phyloP scores from a whole-genome alignment of 257 asterid species.

The Dorcoceras hygrometricum region DNA sequence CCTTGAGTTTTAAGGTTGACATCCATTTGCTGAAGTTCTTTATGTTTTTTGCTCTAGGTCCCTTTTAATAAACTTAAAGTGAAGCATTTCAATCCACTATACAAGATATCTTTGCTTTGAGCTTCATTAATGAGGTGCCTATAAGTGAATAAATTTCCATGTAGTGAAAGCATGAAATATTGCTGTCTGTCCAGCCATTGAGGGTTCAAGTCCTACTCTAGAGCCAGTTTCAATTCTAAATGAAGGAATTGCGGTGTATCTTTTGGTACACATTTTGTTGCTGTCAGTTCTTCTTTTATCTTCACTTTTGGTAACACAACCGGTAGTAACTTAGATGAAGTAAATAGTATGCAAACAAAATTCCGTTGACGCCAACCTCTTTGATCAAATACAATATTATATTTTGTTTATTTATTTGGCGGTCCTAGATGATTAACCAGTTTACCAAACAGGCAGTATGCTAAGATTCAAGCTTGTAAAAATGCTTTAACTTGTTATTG shows the following conservation, averaged over 20 bases:
- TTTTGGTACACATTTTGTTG: not conserved
- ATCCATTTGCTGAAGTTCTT: slow-evolving; percentile 2
- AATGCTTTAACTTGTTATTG: not conserved
- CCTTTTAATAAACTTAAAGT: not conserved
- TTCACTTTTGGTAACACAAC: not conserved
- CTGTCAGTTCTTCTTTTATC: not conserved
- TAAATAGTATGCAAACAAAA: not conserved
- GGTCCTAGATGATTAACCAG: slow-evolving; percentile 15
- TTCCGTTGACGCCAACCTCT: not conserved
- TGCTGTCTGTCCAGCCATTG: too few relatives aligned
- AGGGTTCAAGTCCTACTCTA: too few relatives aligned
- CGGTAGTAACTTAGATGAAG: not conserved
- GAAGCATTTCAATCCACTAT: not conserved
- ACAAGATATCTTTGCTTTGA: slow-evolving; percentile 14
- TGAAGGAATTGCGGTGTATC: too few relatives aligned
- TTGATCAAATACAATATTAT: not conserved
- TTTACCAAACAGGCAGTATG: not conserved
- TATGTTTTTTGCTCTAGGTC: slow-evolving; percentile 17
- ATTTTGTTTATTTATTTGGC: not conserved
- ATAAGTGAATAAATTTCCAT: slow-evolving; percentile 5
- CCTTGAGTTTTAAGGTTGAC: slow-evolving; percentile 85
- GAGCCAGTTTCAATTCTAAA: too few relatives aligned
- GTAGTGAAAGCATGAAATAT: not conserved
- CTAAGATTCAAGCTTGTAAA: not conserved
- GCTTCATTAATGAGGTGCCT: not conserved